phyloP scores from a whole-genome alignment of 305 asterid genomes.

The Fraxinus albicans region DNA sequence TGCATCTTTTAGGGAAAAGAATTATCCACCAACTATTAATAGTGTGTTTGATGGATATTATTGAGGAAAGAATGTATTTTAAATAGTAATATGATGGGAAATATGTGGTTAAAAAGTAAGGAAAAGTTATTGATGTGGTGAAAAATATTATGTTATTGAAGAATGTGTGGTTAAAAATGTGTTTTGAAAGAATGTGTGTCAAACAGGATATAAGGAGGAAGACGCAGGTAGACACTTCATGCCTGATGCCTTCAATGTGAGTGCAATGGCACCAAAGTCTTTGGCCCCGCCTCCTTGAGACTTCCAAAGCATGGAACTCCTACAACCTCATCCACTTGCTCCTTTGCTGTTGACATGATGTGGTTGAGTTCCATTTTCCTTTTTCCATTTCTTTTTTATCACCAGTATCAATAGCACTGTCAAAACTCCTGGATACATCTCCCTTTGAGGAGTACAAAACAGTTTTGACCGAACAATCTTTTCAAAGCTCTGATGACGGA shows the following conservation, averaged over 20 bases:
- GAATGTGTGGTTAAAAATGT: no score
- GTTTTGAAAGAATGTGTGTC: no score
- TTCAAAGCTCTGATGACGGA: conserved; percentile 50
- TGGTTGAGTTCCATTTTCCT: conserved; percentile 51
- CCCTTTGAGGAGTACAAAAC: conserved; percentile 54
- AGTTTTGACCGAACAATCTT: conserved; percentile 71
- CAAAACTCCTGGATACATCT: conserved; percentile 67
- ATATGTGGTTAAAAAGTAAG: no score
- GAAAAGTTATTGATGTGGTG: no score
- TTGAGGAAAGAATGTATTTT: no score
- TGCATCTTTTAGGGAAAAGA: not conserved
- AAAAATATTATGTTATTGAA: no score
- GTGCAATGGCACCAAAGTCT: conserved; percentile 32
- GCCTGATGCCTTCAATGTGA: not conserved
- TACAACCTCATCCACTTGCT: conserved; percentile 84
- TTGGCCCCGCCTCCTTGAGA: conserved; percentile 51
- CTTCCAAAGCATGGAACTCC: conserved; percentile 67
- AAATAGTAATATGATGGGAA: no score
- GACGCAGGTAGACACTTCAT: not conserved
- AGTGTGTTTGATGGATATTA: no score
- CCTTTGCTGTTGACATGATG: conserved; percentile 61
- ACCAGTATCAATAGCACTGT: conserved; percentile 32
- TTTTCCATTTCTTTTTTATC: conserved; percentile 59
- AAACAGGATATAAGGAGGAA: not conserved
- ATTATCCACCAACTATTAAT: not conserved